Conservation (phyloP, 2,329 filamentous ascomycete species). For the Berkeleyomyces basicola region DNA sequence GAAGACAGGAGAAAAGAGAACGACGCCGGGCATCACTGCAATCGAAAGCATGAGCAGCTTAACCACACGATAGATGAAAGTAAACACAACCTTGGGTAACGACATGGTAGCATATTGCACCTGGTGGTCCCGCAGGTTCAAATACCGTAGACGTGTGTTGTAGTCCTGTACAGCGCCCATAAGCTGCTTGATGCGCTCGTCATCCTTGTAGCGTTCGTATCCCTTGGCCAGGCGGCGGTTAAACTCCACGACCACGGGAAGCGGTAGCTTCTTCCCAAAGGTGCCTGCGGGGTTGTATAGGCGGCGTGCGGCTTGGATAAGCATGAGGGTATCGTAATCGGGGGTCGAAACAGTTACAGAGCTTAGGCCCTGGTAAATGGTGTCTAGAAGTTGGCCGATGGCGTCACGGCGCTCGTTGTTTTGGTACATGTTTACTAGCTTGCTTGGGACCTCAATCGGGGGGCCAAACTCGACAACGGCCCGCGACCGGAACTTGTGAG, state of each 20-base stretch:
- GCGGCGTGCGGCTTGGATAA: conserved; percentile 83
- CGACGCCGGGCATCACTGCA: conserved; percentile 68
- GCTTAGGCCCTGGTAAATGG: conserved; percentile 67
- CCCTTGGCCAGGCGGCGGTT: conserved; percentile 82
- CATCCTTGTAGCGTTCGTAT: conserved; percentile 83
- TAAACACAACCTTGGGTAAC: conserved; percentile 55
- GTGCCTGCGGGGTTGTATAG: conserved; percentile 58
- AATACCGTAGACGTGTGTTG: conserved; percentile 69
- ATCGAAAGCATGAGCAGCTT: conserved; percentile 65
- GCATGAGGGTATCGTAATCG: conserved; percentile 91
- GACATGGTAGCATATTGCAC: conserved; percentile 82
- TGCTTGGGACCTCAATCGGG: conserved; percentile 67
- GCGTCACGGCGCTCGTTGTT: conserved; percentile 71
- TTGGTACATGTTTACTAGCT: conserved; percentile 74
- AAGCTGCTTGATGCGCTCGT: conserved; percentile 62
- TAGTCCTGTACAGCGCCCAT: conserved; percentile 65
- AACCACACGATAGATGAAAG: conserved; percentile 60
- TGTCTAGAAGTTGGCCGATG: conserved; percentile 70
- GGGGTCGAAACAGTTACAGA: conserved; percentile 84
- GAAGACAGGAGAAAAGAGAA: conserved; percentile 81
- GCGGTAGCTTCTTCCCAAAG: conserved; percentile 79
- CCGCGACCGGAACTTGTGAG: conserved; percentile 92
- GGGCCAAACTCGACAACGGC: conserved; percentile 91
- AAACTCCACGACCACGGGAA: conserved; percentile 84
- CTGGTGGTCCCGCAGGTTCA: conserved; percentile 86